Conservation (phyloP, 148 eudicot genomes). For the Rhododendron williamsianum region DNA sequence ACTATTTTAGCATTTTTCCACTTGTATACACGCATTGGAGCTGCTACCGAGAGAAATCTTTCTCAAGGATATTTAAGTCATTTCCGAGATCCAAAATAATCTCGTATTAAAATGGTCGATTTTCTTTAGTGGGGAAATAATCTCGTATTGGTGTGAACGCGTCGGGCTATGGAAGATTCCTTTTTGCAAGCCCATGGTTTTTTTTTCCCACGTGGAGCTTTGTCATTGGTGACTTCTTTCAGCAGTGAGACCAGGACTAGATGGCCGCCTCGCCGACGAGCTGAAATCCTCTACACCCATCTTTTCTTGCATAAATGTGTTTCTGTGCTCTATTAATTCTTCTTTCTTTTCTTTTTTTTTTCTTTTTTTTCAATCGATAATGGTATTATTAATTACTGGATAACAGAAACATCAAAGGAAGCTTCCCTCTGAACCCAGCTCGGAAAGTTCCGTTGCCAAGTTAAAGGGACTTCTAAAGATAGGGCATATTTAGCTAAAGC, state of each 20-base stretch:
- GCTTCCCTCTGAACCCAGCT: no score
- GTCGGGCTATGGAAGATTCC: slow-evolving; percentile 14
- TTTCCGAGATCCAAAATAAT: neutral
- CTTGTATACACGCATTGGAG: neutral
- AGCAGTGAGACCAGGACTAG: neutral
- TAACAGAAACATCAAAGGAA: no score
- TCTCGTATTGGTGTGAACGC: slow-evolving; percentile 18
- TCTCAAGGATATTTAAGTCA: neutral
- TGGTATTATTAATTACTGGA: no score
- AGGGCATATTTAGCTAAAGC: no score
- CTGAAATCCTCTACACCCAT: neutral
- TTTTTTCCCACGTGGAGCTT: neutral
- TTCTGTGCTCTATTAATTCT: neutral
- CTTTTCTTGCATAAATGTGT: neutral
- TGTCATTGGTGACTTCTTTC: neutral
- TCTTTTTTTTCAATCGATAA: no score
- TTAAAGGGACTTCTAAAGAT: no score
- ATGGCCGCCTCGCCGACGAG: neutral
- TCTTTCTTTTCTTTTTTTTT: no score
- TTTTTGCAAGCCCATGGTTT: neutral
- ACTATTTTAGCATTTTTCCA: no score
- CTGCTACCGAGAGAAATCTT: neutral
- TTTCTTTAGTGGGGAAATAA: neutral
- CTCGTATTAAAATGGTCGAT: neutral
- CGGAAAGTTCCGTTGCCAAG: no score